Percentiles rank a stretch among this genome's conserved stretches.
phyloP scores from a whole-genome alignment of 441 rosid genomes.

The Populus hybrid region DNA sequence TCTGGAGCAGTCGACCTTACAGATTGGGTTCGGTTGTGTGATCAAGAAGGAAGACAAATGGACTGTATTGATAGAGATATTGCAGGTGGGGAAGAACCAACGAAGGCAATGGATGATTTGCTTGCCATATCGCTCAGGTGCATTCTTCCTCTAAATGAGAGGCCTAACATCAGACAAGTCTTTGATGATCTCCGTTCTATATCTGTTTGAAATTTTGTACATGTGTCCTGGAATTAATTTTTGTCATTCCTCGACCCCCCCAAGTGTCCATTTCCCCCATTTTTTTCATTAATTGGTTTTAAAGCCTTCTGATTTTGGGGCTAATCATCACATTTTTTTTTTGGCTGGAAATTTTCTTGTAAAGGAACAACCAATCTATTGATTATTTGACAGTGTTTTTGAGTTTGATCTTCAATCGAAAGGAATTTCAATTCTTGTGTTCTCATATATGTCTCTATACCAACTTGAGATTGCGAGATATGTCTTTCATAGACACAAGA shows the following conservation, averaged over 20 bases:
- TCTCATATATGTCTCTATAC: not conserved
- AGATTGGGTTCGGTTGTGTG: constrained; percentile 80
- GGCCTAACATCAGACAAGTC: constrained; percentile 92
- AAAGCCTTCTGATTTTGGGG: constrained; percentile 46
- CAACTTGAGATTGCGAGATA: too few relatives aligned
- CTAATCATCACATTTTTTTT: constrained; percentile 27
- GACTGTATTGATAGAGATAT: constrained; percentile 92
- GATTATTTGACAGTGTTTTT: constrained; percentile 52
- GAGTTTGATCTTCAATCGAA: constrained; percentile 39
- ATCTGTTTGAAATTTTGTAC: constrained; percentile 75
- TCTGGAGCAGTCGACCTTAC: constrained; percentile 91
- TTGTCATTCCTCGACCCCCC: constrained; percentile 46
- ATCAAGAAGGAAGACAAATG: constrained; percentile 88
- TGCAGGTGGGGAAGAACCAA: constrained; percentile 74
- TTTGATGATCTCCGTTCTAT: constrained; percentile 61
- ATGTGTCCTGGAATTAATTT: constrained; percentile 62
- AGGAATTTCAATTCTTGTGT: constrained; percentile 23
- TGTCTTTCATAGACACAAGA: too few relatives aligned
- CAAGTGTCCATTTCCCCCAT: constrained; percentile 23
- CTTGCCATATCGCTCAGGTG: constrained; percentile 78
- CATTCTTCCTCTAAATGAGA: constrained; percentile 77
- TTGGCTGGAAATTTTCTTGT: constrained; percentile 36
- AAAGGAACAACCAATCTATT: constrained; percentile 53
- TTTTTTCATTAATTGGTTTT: constrained; percentile 39
- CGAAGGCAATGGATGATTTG: constrained; percentile 85